Base-by-base conservation (phyloP, 2,329 filamentous ascomycete species). In the Pseudogymnoascus sp. region DNA sequence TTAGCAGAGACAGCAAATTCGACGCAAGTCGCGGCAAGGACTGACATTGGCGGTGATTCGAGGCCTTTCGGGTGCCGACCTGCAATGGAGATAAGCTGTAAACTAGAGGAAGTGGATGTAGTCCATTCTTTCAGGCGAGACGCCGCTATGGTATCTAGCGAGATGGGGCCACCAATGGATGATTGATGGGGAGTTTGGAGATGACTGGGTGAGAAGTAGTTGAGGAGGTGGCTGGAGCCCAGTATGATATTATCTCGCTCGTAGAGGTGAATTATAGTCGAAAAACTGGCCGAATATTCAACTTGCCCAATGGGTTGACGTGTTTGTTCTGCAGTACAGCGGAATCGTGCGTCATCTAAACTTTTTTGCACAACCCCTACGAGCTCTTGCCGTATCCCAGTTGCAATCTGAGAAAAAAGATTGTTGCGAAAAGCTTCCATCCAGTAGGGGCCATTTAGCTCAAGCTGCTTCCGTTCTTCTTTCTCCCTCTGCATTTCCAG, bases 11-110 rank as follows among this genome's bases (percentile, higher is more conserved):
- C 39, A n/a, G 60, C 60, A 33, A 59, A 62, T 5, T 63, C 35
- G 18, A 48, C 29, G 27, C 59, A 63, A 36, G 36, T 63, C 15
- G 62, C 39, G 13, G 62, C 59, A 12, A 63, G 42, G 12, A 61
- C 37, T 36, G 15, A 59, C 60, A 61, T 61, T 42, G 42, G 62
- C 42, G 58, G 18, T 27, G 37, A 2, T 58, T 63, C 61, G 15
- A 39, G 59, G 0, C 58, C 58, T 8, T 40, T 37, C 8, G 59
- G 39, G 13, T 10, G 12, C 13, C 59, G 39, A 27, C 61, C 61
- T 15, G 39, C 39, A 12, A 63, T 29, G 10, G 58, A 45, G 2
- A 63, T 42, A 39, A 63, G 15, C 8, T 45, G 21, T n/a, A 45
- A 33, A 6, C 39, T 9, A 8, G 58, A 1, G 33, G 33, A 13